Evolutionary conservation across 177 flowering plant genomes (phyloP), one percentile per base, ranked within the genome.

Genomic region (Vitis hybrid): DNA sequence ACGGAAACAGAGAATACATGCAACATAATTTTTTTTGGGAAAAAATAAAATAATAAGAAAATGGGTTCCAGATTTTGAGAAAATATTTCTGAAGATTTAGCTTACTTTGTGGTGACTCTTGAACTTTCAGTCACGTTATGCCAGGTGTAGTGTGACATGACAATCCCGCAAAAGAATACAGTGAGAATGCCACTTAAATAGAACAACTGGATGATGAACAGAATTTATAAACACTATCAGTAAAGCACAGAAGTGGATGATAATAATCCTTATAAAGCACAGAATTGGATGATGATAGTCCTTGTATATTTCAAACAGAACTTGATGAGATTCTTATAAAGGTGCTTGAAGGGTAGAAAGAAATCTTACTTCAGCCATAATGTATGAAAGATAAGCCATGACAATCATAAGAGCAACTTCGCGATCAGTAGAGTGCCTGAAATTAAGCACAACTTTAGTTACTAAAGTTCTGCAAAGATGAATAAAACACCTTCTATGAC

Each of bases 101-200:
- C 82, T 32, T 79, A 84, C 86, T 63, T 84, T 17, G 86, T 79
- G 11, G 88, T 79, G 26, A 82, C 70, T 70, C 81, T 80, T 26
- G 88, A 84, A 56, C 73, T 77, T 56, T 84, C 83, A 21, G 85
- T 82, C 71, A 81, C 80, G 72, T 80, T 79, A 66, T 84, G 85
- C 88, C 88, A 84, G 9, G 85, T 81, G 70, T 85, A 85, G 71
- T 85, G 88, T 1, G 88, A 82, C 86, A 82, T 85, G 48, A 85
- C 78, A 56, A 85, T 82, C 62, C 87, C 87, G 50, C 87, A 82
- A 67, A 84, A 82, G 74, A 84, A 84, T 13, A 84, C 85, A 12
- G 84, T 80, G 52, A 84, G 82, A 65, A 84, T 84, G 65, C 83
- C 84, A 66, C 88, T 85, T 23, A 85, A 68, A 34, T 64, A 23